A percentile compares a stretch with the other conserved stretches of the same genome.
Conservation (phyloP, 495 filamentous ascomycete genomes). For the Penicillium bovifimosum region DNA sequence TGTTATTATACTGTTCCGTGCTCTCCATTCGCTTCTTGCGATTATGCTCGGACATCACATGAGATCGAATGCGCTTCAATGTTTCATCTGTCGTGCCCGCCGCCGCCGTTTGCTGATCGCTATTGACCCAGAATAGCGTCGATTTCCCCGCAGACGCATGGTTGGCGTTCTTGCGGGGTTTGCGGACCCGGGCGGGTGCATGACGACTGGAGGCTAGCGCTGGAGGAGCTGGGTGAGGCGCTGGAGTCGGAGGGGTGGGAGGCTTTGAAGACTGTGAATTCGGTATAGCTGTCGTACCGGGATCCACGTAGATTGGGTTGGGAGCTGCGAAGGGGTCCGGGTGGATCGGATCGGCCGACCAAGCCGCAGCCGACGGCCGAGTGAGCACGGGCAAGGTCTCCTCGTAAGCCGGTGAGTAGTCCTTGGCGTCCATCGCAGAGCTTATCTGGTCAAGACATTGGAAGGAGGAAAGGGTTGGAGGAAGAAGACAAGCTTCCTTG, state of each 20-base stretch:
- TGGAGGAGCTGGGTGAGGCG: background rate
- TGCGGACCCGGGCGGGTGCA: slow-evolving; percentile 33
- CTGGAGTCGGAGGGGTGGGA: background rate
- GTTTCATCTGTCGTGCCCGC: slow-evolving; percentile 41
- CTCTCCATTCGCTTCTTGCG: slow-evolving; percentile 44
- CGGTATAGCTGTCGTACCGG: background rate
- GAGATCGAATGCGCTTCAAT: slow-evolving; percentile 45
- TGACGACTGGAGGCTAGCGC: slow-evolving; percentile 19
- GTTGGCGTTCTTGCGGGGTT: slow-evolving; percentile 36
- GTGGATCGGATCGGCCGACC: slow-evolving; percentile 13
- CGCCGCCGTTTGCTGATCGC: slow-evolving; percentile 36
- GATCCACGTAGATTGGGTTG: background rate
- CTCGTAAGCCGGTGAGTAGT: slow-evolving; percentile 21
- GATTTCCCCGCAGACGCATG: slow-evolving; percentile 35
- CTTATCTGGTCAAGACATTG: slow-evolving; percentile 8
- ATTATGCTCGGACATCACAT: slow-evolving; percentile 50
- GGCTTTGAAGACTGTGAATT: background rate
- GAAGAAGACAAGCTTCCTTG: slow-evolving; percentile 18
- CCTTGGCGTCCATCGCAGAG: slow-evolving; percentile 34
- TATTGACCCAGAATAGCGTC: slow-evolving; percentile 45
- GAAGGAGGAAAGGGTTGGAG: background rate
- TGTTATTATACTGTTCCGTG: slow-evolving; percentile 42
- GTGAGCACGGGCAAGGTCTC: slow-evolving; percentile 27
- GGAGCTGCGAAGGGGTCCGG: slow-evolving; percentile 5
- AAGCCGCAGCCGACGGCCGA: slow-evolving; percentile 14